phyloP scores from a whole-genome alignment of 2,329 filamentous ascomycete genomes.

The Fusarium sp. region DNA sequence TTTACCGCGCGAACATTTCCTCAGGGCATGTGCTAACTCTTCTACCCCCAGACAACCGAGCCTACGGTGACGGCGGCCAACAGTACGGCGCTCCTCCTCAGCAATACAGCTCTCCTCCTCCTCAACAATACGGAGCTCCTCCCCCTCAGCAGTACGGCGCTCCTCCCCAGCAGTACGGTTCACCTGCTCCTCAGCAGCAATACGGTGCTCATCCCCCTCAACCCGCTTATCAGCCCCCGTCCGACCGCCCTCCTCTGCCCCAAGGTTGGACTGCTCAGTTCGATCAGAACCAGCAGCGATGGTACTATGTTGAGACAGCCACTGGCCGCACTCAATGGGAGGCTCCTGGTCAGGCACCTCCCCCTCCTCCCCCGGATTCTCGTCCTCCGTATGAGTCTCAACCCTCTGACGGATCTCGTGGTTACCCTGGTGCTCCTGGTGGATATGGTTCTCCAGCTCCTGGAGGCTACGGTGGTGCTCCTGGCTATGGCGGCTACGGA shows the following conservation, averaged over 20 bases:
- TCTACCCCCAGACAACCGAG: slow-evolving; percentile 25
- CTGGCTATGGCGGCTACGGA: slow-evolving; percentile 32
- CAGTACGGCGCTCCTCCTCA: slow-evolving; percentile 32
- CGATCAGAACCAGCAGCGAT: slow-evolving; percentile 68
- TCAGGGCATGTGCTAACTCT: slow-evolving; percentile 3
- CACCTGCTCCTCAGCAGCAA: slow-evolving; percentile 39
- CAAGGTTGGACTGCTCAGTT: slow-evolving; percentile 71
- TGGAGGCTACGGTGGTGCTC: slow-evolving; percentile 27
- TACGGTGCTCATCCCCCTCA: slow-evolving; percentile 40
- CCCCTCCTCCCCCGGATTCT: slow-evolving; percentile 36
- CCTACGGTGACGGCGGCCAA: slow-evolving; percentile 41
- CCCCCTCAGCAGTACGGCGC: slow-evolving; percentile 9
- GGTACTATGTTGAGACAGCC: slow-evolving; percentile 71
- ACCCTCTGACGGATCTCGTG: slow-evolving; percentile 39
- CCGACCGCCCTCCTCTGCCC: slow-evolving; percentile 61
- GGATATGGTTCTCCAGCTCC: slow-evolving; percentile 37
- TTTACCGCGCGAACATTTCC: background rate
- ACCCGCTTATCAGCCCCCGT: slow-evolving; percentile 48
- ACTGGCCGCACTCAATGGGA: slow-evolving; percentile 73
- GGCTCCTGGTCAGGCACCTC: slow-evolving; percentile 53
- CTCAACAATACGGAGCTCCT: slow-evolving; percentile 20
- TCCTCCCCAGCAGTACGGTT: slow-evolving; percentile 18
- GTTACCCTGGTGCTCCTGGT: slow-evolving; percentile 31
- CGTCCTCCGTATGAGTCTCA: slow-evolving; percentile 35
- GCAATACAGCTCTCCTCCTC: slow-evolving; percentile 47